Percentiles rank a stretch among this genome's conserved stretches.
Conservation (phyloP, 192 early-diverging fungal genomes). For the Allomyces javanicus region DNA sequence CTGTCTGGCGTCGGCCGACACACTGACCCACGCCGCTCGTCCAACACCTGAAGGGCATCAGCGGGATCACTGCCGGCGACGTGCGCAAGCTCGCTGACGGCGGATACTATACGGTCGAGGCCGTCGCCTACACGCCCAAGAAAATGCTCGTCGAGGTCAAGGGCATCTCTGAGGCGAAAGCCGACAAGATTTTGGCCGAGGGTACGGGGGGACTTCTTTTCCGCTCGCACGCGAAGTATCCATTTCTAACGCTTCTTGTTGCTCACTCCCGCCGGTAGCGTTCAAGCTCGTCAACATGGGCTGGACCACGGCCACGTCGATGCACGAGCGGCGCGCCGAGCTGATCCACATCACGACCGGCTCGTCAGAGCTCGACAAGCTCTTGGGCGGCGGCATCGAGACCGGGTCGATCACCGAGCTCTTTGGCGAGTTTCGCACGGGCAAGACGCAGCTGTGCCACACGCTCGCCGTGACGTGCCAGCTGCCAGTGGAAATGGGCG, state of each 20-base stretch:
- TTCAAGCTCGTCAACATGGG: conserved; percentile 81
- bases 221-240: no score
- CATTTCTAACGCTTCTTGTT: no score
- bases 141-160: conserved; percentile 72
- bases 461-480: conserved; percentile 60
- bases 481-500: conserved; percentile 47
- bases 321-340: conserved; percentile 60
- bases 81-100: conserved; percentile 70
- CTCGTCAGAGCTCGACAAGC: conserved; percentile 72
- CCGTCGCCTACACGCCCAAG: conserved; percentile 80
- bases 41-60: no score
- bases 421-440: conserved; percentile 73
- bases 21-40: no score
- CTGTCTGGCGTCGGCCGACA: no score
- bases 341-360: conserved; percentile 74
- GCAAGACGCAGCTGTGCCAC: conserved; percentile 65
- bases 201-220: no score
- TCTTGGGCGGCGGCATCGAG: conserved; percentile 70
- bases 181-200: conserved; percentile 81
- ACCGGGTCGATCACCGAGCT: conserved; percentile 67
- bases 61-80: conserved; percentile 43
- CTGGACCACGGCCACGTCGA: conserved; percentile 87
- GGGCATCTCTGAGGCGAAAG: conserved; percentile 87
- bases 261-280: conserved; percentile 21
- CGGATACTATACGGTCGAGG: conserved; percentile 76